These are phyloP conservation scores for Gypsophila paniculata DNA, from an alignment of 179 eudicot species.

Conservation along the genomic window DNA sequence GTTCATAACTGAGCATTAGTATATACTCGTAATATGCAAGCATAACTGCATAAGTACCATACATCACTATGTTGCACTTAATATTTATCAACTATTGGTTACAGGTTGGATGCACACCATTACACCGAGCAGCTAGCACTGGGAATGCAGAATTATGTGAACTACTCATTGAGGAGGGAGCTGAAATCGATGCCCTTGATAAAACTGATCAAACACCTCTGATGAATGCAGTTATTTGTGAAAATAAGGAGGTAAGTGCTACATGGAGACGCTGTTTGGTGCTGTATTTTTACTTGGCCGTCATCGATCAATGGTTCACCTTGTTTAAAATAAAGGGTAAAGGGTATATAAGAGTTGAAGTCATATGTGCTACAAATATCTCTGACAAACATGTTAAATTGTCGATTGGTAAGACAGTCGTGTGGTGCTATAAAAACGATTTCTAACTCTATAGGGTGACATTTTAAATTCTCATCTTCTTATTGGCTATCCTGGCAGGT, in stretches of 20 bases:
- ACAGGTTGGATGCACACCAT: slow-evolving; percentile 95
- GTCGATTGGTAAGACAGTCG: background rate
- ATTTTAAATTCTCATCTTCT: too few species aligned
- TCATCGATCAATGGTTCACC: background rate
- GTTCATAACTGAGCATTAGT: slow-evolving; percentile 28
- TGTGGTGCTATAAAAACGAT: background rate
- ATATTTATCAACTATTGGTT: slow-evolving; percentile 17
- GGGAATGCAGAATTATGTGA: slow-evolving; percentile 79
- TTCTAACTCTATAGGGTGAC: background rate
- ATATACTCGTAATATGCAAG: background rate
- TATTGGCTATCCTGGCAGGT: slow-evolving; percentile 31
- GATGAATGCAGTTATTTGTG: slow-evolving; percentile 82
- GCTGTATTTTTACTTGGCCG: background rate
- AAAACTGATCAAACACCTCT: slow-evolving; percentile 81
- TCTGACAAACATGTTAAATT: background rate
- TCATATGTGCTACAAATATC: background rate
- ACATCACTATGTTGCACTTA: background rate
- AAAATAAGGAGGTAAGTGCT: slow-evolving; percentile 59
- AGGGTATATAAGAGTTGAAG: background rate
- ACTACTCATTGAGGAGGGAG: slow-evolving; percentile 90
- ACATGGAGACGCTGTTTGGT: background rate
- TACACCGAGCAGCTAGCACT: slow-evolving; percentile 98
- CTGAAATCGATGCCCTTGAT: slow-evolving; percentile 79
- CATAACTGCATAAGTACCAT: background rate
- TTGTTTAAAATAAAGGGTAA: background rate